phyloP scores from a whole-genome alignment of 176 grass and related monocot genomes.

The Tillandsia fasciculata region DNA sequence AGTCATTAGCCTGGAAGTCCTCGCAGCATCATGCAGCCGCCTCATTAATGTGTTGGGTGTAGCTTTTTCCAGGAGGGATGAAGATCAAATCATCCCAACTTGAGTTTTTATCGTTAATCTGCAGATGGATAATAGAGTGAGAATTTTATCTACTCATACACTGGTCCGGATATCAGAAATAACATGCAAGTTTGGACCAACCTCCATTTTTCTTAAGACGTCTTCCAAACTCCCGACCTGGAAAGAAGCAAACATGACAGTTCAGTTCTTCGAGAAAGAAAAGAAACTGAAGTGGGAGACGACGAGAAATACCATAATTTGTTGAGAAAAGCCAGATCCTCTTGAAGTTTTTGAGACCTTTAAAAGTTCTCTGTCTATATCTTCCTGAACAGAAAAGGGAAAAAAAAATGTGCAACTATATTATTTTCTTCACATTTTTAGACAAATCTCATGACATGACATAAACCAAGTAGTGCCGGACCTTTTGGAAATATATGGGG shows the following conservation, averaged over 20 bases:
- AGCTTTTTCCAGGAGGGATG: constrained; percentile 85
- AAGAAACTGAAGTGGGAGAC: constrained; percentile 3
- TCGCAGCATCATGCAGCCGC: constrained; percentile 43
- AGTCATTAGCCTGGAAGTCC: neutral
- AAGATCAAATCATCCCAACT: constrained; percentile 99
- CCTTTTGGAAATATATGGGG: constrained; percentile 97
- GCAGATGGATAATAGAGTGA: constrained; percentile 4
- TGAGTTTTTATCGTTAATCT: constrained; percentile 88
- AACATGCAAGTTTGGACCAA: constrained; percentile 19
- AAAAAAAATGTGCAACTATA: neutral
- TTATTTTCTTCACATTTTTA: neutral
- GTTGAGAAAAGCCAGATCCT: constrained; percentile 56
- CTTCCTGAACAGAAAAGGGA: constrained; percentile 40
- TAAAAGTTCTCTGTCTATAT: constrained; percentile 89
- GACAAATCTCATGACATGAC: neutral
- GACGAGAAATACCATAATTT: constrained; percentile 55
- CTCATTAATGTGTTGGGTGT: constrained; percentile 71
- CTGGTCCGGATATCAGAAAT: neutral
- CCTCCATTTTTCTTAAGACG: constrained; percentile 97
- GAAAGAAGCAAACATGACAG: constrained; percentile 13
- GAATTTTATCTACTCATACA: neutral
- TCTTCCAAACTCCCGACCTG: constrained; percentile 96
- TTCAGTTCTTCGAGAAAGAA: constrained; percentile 5
- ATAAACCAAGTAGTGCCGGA: constrained; percentile 19
- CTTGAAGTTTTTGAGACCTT: constrained; percentile 44